Base-by-base conservation (phyloP, 2,329 filamentous ascomycete species). In the Pseudocercospora ulei region DNA sequence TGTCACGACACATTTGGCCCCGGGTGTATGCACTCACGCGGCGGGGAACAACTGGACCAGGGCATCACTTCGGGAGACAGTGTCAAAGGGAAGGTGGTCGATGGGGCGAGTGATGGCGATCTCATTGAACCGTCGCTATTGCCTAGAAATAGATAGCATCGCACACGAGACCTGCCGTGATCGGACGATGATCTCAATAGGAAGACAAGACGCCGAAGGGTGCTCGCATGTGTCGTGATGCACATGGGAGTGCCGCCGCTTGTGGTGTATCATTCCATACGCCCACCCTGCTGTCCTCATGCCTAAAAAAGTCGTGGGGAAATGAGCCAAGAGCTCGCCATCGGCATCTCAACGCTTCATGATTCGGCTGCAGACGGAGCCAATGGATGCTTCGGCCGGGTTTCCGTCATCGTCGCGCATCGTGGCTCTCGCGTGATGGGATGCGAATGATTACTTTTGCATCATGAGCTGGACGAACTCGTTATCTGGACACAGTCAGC, bases 381-480 rank as follows among this genome's bases (percentile, higher is more conserved):
- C 24, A 27, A 26, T 12, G 9, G 23, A 25, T 13, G 22, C 11
- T 36, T 12, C n/a, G 12, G 34, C 22, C 24, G 22, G 16, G 25
- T 36, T 25, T 17, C 22, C 14, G 6, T 26, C 18, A n/a, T 25
- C 23, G 13, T 36, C 12, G 34, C 34, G 34, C 18, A 12, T 25
- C 12, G 13, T 27, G 2, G 19, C 23, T 7, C 3, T 8, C 18
- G 34, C 22, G 14, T 27, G 22, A 13, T 11, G 12, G 34, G 9
- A 26, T 9, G 28, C 29, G 14, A 17, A 14, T n/a, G 9, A n/a
- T 47, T 68, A 70, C 58, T 71, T 71, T 62, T 70, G 67, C 67
- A 71, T 70, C 68, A 71, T 71, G 50, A 71, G 60, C 60, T 71
- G 68, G 48, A 71, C 68, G 55, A 71, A 71, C 55, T 71, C 68